Evolutionary conservation across 192 early-diverging fungal species (phyloP).

Genomic region (Podila epicladia): DNA sequence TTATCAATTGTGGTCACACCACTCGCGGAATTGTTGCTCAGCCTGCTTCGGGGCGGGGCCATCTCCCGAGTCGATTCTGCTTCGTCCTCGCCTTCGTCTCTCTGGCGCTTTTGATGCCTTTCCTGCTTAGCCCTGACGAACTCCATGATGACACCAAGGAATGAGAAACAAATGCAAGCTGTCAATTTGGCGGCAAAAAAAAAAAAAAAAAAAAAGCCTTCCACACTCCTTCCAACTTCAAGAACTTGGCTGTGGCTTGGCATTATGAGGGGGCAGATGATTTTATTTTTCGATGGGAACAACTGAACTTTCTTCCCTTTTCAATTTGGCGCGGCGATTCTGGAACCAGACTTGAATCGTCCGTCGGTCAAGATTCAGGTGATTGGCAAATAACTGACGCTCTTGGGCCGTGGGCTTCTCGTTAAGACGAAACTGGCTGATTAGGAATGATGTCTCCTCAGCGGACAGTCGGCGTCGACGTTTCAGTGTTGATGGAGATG

Average conservation of each 20-base stretch:
- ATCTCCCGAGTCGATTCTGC: background rate
- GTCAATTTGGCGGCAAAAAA: too few relatives aligned
- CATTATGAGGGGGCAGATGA: background rate
- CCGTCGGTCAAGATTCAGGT: slow-evolving; percentile 67
- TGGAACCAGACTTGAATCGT: slow-evolving; percentile 83
- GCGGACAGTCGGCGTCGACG: slow-evolving; percentile 72
- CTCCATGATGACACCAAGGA: too few relatives aligned
- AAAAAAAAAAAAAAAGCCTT: too few relatives aligned
- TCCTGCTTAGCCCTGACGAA: too few relatives aligned
- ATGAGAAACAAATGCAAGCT: too few relatives aligned
- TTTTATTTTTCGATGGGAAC: background rate
- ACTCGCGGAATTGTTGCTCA: background rate
- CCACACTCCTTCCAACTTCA: too few relatives aligned
- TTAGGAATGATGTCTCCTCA: slow-evolving; percentile 67
- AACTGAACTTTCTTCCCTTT: slow-evolving; percentile 56
- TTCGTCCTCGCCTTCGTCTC: background rate
- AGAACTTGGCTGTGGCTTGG: background rate
- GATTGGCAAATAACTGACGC: slow-evolving; percentile 65
- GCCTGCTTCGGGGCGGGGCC: background rate
- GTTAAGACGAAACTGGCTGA: slow-evolving; percentile 61
- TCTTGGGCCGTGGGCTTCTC: slow-evolving; percentile 69
- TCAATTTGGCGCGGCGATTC: slow-evolving; percentile 82
- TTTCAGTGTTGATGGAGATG: slow-evolving; percentile 49
- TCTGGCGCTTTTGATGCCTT: background rate
- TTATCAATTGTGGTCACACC: background rate